Percentiles rank a stretch among this genome's conserved stretches.
phyloP scores from a whole-genome alignment of 257 asterid species.

The Nicotiana paniculata region DNA sequence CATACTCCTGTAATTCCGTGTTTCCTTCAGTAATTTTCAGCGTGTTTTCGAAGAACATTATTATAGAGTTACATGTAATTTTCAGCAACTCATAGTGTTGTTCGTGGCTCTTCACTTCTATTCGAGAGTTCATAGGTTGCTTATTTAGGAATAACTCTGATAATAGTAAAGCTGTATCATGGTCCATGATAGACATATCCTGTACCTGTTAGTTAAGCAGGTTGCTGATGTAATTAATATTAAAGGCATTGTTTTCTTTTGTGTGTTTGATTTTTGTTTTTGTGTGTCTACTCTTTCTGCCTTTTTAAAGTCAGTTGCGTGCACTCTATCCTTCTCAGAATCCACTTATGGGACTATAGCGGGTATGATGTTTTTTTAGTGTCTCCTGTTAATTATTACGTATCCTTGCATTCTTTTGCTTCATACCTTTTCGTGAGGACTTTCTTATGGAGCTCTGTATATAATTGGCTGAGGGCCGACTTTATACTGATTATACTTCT shows the following conservation, averaged over 20 bases:
- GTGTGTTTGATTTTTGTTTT: background rate
- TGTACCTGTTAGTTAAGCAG: background rate
- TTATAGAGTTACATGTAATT: background rate
- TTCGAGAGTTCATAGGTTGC: background rate
- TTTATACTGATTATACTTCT: background rate
- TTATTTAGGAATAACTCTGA: slow-evolving; percentile 5
- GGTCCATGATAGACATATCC: background rate
- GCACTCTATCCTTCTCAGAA: no score
- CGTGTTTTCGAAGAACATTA: no score
- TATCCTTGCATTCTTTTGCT: background rate
- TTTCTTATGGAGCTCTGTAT: background rate
- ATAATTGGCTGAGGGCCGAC: background rate
- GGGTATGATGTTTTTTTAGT: no score
- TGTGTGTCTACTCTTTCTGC: no score
- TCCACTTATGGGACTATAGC: no score
- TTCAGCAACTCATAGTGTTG: background rate
- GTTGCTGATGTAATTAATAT: background rate
- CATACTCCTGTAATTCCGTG: background rate
- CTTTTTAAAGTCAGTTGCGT: no score
- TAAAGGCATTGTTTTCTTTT: background rate
- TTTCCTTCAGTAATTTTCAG: background rate
- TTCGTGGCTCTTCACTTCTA: background rate
- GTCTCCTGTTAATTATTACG: background rate
- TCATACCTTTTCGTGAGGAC: background rate
- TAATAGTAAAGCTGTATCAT: background rate